Conservation (phyloP, 1,284 basidiomycete genomes). For the Malassezia furfur region DNA sequence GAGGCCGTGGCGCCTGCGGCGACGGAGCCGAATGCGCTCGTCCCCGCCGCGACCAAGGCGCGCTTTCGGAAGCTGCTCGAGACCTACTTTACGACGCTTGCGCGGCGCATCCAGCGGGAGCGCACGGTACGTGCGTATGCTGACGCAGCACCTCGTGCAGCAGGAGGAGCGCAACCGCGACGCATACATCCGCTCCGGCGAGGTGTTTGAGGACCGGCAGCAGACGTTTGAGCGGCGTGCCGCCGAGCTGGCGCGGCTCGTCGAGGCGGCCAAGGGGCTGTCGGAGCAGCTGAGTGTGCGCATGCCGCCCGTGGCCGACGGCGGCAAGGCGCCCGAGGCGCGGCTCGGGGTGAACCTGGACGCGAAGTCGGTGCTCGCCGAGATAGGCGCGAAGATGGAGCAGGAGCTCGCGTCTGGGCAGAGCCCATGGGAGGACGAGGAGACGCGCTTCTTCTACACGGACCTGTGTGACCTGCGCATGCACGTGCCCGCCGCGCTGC, state of each 20-base stretch:
- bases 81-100: constrained; percentile 80
- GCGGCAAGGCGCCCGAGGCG: constrained; percentile 53
- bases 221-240: constrained; percentile 98
- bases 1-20: not conserved
- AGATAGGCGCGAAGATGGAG: constrained; percentile 48
- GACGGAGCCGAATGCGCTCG: not conserved
- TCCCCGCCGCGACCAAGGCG: constrained; percentile 65
- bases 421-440: constrained; percentile 87
- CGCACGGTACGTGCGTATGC: constrained; percentile 53
- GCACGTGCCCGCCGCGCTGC: constrained; percentile 73
- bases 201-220: constrained; percentile 97
- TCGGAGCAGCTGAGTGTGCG: constrained; percentile 76
- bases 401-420: constrained; percentile 55
- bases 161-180: constrained; percentile 94
- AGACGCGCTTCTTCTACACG: constrained; percentile 87
- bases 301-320: constrained; percentile 69
- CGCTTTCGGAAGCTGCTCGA: constrained; percentile 86
- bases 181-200: constrained; percentile 94
- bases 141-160: constrained; percentile 61
- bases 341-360: constrained; percentile 51
- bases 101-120: constrained; percentile 65
- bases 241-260: constrained; percentile 78
- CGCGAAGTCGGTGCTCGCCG: constrained; percentile 48
- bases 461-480: constrained; percentile 83
- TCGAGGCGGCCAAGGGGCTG: constrained; percentile 50